Evolutionary conservation across 306 rosid genomes (phyloP).

Genomic region (Prunus campanulata): DNA sequence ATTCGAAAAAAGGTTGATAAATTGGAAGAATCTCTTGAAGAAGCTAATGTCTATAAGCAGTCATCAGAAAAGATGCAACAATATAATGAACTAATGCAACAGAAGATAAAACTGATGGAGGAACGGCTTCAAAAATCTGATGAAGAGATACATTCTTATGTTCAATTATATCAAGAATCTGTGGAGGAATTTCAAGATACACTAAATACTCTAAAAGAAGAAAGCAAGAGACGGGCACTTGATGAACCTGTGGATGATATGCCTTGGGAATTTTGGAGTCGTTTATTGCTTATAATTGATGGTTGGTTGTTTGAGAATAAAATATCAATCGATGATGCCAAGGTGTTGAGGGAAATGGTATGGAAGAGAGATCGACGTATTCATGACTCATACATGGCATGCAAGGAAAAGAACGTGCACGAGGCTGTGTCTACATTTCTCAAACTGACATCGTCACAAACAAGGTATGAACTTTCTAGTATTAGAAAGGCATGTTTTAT

Average conservation of each 20-base stretch:
- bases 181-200: conserved; percentile 81
- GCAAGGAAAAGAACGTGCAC: conserved; percentile 54
- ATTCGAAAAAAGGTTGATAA: conserved; percentile 70
- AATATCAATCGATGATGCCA: conserved; percentile 63
- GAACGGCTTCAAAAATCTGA: conserved; percentile 79
- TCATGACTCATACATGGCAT: conserved; percentile 55
- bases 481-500: conserved; percentile 12
- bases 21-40: conserved; percentile 76
- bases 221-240: conserved; percentile 60
- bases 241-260: conserved; percentile 78
- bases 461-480: conserved; percentile 51
- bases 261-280: conserved; percentile 97
- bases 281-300: conserved; percentile 74
- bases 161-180: conserved; percentile 82
- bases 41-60: conserved; percentile 54
- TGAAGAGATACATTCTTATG: conserved; percentile 72
- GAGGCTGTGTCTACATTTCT: conserved; percentile 75
- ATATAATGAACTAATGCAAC: conserved; percentile 65
- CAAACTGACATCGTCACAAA: conserved; percentile 49
- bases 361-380: conserved; percentile 74
- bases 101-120: conserved; percentile 72
- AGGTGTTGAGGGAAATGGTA: conserved; percentile 68
- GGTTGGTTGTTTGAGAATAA: conserved; percentile 91
- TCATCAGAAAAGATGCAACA: conserved; percentile 78
- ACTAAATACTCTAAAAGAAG: conserved; percentile 59